Evolutionary conservation across 257 asterid species (phyloP).

Genomic region (Lantana camara): DNA sequence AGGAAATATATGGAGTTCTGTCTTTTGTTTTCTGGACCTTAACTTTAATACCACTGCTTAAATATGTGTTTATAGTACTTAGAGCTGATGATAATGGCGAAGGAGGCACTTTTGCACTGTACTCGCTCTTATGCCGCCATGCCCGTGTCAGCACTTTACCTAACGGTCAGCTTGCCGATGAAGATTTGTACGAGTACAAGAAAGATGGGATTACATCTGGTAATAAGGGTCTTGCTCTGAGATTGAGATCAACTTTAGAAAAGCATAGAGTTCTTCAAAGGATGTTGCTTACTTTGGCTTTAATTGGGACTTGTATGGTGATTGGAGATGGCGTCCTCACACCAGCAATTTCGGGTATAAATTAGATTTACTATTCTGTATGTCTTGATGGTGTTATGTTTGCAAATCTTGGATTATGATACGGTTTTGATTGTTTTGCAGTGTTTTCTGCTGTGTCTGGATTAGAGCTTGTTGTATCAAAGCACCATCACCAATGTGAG

Average conservation of each 20-base stretch:
- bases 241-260: constrained; percentile 74
- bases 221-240: constrained; percentile 53
- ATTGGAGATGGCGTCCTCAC: constrained; percentile 97
- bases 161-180: constrained; percentile 92
- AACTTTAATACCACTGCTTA: constrained; percentile 81
- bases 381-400: background rate
- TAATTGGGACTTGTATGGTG: constrained; percentile 97
- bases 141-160: constrained; percentile 85
- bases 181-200: constrained; percentile 78
- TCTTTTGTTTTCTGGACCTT: constrained; percentile 94
- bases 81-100: constrained; percentile 97
- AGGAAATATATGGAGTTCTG: constrained; percentile 85
- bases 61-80: constrained; percentile 84
- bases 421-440: constrained; percentile 40
- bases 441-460: constrained; percentile 99
- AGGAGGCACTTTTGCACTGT: constrained; percentile 95
- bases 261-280: constrained; percentile 63
- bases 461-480: constrained; percentile 81
- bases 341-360: constrained; percentile 90
- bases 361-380: background rate
- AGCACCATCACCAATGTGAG: constrained; percentile 91
- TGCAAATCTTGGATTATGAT: constrained; percentile 9
- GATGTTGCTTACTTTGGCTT: constrained; percentile 73
- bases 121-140: constrained; percentile 83
- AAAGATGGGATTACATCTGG: constrained; percentile 55